phyloP scores from a whole-genome alignment of 2,329 filamentous ascomycete genomes.

The Penicillium frequentans region DNA sequence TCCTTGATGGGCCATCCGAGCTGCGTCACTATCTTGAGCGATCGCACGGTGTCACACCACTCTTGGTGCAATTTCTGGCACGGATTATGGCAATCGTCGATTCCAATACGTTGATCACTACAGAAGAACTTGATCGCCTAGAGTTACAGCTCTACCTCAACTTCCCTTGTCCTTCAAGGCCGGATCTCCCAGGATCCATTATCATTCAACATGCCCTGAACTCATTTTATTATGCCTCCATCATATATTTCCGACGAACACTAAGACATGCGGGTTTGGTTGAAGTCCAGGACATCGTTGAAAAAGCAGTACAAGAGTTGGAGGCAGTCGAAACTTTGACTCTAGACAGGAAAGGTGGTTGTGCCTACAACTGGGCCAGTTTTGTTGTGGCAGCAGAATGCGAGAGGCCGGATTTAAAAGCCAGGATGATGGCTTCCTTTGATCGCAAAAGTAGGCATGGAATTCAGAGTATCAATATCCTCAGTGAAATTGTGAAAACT shows the following conservation, averaged over 20 bases:
- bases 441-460: slow-evolving; percentile 34
- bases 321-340: slow-evolving; percentile 33
- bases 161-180: slow-evolving; percentile 26
- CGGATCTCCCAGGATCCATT: slow-evolving; percentile 13
- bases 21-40: slow-evolving; percentile 27
- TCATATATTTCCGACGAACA: slow-evolving; percentile 38
- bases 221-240: slow-evolving; percentile 38
- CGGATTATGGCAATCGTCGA: slow-evolving; percentile 28
- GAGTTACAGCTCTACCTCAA: slow-evolving; percentile 32
- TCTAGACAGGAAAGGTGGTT: slow-evolving; percentile 27
- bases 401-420: slow-evolving; percentile 24
- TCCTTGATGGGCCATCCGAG: slow-evolving; percentile 21
- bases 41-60: slow-evolving; percentile 30
- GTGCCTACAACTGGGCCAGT: slow-evolving; percentile 39
- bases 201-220: slow-evolving; percentile 30
- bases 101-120: slow-evolving; percentile 10
- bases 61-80: slow-evolving; percentile 26
- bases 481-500: slow-evolving; percentile 32
- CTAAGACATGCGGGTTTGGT: slow-evolving; percentile 24
- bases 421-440: slow-evolving; percentile 33
- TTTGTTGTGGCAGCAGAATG: slow-evolving; percentile 40
- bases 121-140: slow-evolving; percentile 28
- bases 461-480: slow-evolving; percentile 33
- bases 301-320: slow-evolving; percentile 31
- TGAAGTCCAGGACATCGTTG: slow-evolving; percentile 33